Percentiles rank a stretch among this genome's conserved stretches.
Conservation (phyloP, 192 early-diverging fungal genomes). For the Haplosporangium gracile region DNA sequence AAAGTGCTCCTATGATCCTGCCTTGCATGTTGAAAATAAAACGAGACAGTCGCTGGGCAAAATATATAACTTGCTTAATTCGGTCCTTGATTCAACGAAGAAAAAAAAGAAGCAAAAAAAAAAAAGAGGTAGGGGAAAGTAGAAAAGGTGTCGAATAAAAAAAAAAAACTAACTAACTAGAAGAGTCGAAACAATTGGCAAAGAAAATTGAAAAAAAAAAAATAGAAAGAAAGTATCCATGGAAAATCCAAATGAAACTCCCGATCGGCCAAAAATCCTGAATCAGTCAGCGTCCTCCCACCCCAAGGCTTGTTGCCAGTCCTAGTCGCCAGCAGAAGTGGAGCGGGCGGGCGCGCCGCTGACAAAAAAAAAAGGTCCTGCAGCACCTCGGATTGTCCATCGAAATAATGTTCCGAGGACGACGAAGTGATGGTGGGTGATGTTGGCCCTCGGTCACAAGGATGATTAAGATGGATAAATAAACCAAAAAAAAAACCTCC, state of each 20-base stretch:
- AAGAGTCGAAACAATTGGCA: background rate
- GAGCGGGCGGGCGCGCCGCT: too few relatives aligned
- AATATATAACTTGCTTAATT: too few relatives aligned
- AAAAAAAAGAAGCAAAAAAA: background rate
- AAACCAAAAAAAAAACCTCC: background rate
- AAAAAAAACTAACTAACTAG: background rate
- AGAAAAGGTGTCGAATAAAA: background rate
- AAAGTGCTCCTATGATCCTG: too few relatives aligned
- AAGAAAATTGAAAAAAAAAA: background rate
- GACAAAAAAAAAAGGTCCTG: background rate
- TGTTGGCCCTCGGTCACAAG: background rate
- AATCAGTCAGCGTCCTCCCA: background rate
- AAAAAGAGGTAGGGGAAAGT: background rate
- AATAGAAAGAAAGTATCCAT: background rate
- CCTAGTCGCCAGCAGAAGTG: too few relatives aligned
- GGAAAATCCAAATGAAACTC: too few relatives aligned
- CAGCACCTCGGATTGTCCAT: background rate
- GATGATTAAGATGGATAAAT: background rate
- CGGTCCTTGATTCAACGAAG: too few relatives aligned
- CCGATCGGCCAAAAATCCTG: background rate
- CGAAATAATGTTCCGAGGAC: background rate
- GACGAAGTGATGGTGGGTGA: slow-evolving; percentile 3
- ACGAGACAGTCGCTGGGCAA: too few relatives aligned
- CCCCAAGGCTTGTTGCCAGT: too few relatives aligned
- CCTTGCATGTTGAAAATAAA: too few relatives aligned